phyloP scores from a whole-genome alignment of 352 stramenopile species.

The Thraustotheca clavata region DNA sequence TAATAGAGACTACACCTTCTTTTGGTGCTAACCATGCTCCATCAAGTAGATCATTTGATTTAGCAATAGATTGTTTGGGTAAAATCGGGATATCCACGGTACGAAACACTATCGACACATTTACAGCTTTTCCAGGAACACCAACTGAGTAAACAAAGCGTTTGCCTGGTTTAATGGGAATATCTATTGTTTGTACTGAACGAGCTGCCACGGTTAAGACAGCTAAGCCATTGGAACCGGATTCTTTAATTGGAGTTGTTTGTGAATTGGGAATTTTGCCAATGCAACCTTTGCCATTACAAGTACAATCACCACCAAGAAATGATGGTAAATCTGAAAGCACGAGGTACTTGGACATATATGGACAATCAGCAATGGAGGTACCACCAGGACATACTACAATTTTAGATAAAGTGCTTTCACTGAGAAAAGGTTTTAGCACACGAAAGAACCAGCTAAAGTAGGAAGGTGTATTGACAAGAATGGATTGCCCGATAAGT shows the following conservation, averaged over 20 bases:
- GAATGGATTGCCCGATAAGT: background rate
- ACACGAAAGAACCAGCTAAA: slow-evolving; percentile 3
- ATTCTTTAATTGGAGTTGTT: background rate
- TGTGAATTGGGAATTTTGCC: slow-evolving; percentile 13
- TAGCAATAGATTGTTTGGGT: background rate
- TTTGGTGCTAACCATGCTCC: background rate
- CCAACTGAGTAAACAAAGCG: background rate
- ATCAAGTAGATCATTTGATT: background rate
- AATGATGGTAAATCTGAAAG: slow-evolving; percentile 7
- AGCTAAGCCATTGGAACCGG: background rate
- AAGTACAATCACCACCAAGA: background rate
- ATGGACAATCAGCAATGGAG: background rate
- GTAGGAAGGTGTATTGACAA: background rate
- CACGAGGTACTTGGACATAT: background rate
- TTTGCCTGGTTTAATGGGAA: background rate
- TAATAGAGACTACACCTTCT: background rate
- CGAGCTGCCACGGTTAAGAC: background rate
- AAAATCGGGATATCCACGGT: background rate
- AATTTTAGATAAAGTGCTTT: background rate
- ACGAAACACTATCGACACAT: background rate
- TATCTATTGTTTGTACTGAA: background rate
- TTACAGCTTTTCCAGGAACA: background rate
- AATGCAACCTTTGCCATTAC: slow-evolving; percentile 2
- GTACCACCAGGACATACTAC: slow-evolving; percentile 6
- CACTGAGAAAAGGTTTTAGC: slow-evolving; percentile 1